Evolutionary conservation across 306 rosid genomes (phyloP), one percentile per base, ranked within the genome.

Genomic region (Cucurbita maxima): DNA sequence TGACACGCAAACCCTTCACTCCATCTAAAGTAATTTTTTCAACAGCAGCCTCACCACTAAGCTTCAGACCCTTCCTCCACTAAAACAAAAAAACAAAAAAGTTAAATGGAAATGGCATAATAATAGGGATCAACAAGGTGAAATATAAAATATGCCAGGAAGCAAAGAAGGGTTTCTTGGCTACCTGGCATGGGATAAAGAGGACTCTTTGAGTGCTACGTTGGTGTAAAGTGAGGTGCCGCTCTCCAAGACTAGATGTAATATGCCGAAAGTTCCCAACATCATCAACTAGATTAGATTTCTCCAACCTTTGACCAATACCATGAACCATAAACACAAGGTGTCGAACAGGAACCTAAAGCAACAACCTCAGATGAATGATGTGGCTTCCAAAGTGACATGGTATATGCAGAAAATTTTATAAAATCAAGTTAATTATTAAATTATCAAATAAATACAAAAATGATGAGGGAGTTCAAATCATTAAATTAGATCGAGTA

Each of bases 281-380:
- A 60, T 94, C 99, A 72, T 94, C 99, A 66, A 94, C 99, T 84
- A 94, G 82, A 89, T 94, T 94, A 79, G 99, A 94, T 52, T 94
- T 94, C 81, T 94, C 97, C 88, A 94, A 85, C 77, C 99, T 89
- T 84, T 94, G 99, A 82, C 99, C 99, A 83, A 94, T 94, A 72
- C 99, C 99, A 83, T 94, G 99, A 86, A 94, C 91, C 99, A 94
- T 94, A 85, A 94, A 94, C 77, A 94, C 99, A 76, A 94, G 84
- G 86, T 94, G 99, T 63, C 80, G 86, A 81, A 94, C 97, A 86
- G 99, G 99, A 80, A 94, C 97, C 97, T 94, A 51, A 22, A 61
- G 70, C 76, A 86, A 75, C 66, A 59, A 79, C 18, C 45, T 34
- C 56, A 25, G 40, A n/a, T 45, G 53, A 61, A 47, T 48, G 50